Conservation (phyloP, 495 filamentous ascomycete genomes). For the Xylaria sp. region DNA sequence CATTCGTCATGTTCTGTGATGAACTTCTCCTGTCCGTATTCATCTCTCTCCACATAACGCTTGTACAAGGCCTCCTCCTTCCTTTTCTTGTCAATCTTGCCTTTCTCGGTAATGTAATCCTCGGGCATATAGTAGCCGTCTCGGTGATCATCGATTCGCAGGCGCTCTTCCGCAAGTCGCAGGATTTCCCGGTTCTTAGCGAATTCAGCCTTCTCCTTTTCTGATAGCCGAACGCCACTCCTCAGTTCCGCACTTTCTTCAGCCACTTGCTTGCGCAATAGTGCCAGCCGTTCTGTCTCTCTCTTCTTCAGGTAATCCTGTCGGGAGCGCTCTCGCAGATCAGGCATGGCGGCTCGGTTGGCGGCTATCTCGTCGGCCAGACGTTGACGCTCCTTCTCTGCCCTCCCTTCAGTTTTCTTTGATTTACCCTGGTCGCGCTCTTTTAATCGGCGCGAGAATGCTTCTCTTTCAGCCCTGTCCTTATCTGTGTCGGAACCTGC, state of each 20-base stretch:
- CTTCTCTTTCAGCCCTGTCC: slow-evolving; percentile 75
- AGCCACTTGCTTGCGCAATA: slow-evolving; percentile 88
- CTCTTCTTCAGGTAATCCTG: slow-evolving; percentile 95
- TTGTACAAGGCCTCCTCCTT: slow-evolving; percentile 91
- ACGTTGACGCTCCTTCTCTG: slow-evolving; percentile 48
- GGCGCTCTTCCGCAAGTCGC: slow-evolving; percentile 84
- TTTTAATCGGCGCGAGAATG: slow-evolving; percentile 75
- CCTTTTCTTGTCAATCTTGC: slow-evolving; percentile 86
- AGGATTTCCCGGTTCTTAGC: slow-evolving; percentile 87
- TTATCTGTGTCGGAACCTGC: slow-evolving; percentile 65
- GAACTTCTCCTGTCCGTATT: slow-evolving; percentile 86
- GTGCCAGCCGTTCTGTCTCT: slow-evolving; percentile 81
- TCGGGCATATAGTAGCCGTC: slow-evolving; percentile 96
- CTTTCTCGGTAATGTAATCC: slow-evolving; percentile 92
- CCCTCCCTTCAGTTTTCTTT: slow-evolving; percentile 74
- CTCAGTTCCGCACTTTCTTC: slow-evolving; percentile 87
- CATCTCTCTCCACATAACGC: slow-evolving; percentile 88
- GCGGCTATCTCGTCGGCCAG: slow-evolving; percentile 41
- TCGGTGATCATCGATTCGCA: slow-evolving; percentile 87
- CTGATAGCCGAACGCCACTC: slow-evolving; percentile 75
- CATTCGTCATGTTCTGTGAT: slow-evolving; percentile 96
- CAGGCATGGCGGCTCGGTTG: slow-evolving; percentile 64
- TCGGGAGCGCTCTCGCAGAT: slow-evolving; percentile 80
- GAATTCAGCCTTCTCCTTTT: slow-evolving; percentile 87
- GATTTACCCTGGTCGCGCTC: slow-evolving; percentile 66